These are phyloP conservation scores for Auriscalpium vulgare DNA, from an alignment of 768 basidiomycete species.

Conservation along the genomic window DNA sequence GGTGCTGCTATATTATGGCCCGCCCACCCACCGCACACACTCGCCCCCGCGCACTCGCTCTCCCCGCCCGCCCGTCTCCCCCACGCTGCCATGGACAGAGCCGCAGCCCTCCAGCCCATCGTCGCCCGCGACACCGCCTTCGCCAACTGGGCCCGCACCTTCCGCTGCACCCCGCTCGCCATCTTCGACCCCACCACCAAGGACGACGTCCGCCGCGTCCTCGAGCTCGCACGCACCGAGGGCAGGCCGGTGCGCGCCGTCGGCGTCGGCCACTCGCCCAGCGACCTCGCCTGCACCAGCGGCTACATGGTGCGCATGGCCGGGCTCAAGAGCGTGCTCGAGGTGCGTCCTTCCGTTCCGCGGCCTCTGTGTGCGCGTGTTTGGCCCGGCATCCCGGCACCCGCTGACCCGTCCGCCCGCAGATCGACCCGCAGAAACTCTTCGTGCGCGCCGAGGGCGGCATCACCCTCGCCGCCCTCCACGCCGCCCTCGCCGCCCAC, in stretches of 20 bases:
- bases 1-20: neutral
- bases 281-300: slow-evolving; percentile 85
- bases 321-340: slow-evolving; percentile 60
- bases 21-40: slow-evolving; percentile 4
- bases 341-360: slow-evolving; percentile 38
- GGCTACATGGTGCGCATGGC: slow-evolving; percentile 82
- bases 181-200: slow-evolving; percentile 72
- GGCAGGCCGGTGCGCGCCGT: slow-evolving; percentile 67
- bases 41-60: slow-evolving; percentile 23
- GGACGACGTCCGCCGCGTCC: slow-evolving; percentile 60
- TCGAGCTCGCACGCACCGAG: slow-evolving; percentile 76
- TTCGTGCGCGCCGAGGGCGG: slow-evolving; percentile 72
- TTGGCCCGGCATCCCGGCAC: neutral
- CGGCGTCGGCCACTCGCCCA: slow-evolving; percentile 89
- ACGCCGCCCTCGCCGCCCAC: slow-evolving; percentile 53
- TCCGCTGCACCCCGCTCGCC: slow-evolving; percentile 54
- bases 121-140: slow-evolving; percentile 44
- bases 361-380: neutral
- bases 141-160: slow-evolving; percentile 85
- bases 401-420: neutral
- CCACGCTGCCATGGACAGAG: slow-evolving; percentile 32
- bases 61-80: slow-evolving; percentile 28
- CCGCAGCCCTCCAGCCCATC: slow-evolving; percentile 46
- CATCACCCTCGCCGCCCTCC: slow-evolving; percentile 69
- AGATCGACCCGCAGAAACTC: slow-evolving; percentile 66